Evolutionary conservation across 2,329 filamentous ascomycete species (phyloP).

Genomic region (Aspergillus latus): DNA sequence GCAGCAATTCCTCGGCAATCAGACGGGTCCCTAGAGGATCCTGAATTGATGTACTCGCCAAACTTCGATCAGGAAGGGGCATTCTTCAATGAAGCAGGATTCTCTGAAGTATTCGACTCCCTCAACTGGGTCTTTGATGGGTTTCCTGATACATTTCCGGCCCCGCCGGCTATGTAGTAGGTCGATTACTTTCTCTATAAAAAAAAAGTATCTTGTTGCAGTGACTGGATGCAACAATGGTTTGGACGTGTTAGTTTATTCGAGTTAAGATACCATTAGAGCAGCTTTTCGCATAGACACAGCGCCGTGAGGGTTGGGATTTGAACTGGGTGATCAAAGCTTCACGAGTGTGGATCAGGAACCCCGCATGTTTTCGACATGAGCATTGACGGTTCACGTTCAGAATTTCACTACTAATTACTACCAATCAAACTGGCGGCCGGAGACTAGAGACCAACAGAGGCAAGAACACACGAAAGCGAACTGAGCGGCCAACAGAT

Average conservation of each 20-base stretch:
- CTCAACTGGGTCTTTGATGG: constrained; percentile 91
- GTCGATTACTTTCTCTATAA: neutral
- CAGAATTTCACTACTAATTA: neutral
- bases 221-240: neutral
- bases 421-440: neutral
- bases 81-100: constrained; percentile 49
- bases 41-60: constrained; percentile 33
- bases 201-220: neutral
- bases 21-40: constrained; percentile 32
- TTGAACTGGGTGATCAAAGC: constrained; percentile 1
- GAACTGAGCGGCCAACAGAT: neutral
- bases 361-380: constrained; percentile 6
- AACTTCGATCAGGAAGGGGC: constrained; percentile 39
- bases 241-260: neutral
- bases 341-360: constrained; percentile 1
- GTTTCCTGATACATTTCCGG: constrained; percentile 62
- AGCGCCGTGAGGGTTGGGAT: neutral
- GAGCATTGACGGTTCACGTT: neutral
- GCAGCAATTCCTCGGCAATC: constrained; percentile 29
- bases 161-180: constrained; percentile 34
- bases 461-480: neutral
- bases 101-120: constrained; percentile 78
- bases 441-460: neutral
- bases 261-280: constrained; percentile 12
- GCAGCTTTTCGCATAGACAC: neutral